These are phyloP conservation scores for Lotus japonicus DNA, from an alignment of 306 rosid species.

Conservation along the genomic window DNA sequence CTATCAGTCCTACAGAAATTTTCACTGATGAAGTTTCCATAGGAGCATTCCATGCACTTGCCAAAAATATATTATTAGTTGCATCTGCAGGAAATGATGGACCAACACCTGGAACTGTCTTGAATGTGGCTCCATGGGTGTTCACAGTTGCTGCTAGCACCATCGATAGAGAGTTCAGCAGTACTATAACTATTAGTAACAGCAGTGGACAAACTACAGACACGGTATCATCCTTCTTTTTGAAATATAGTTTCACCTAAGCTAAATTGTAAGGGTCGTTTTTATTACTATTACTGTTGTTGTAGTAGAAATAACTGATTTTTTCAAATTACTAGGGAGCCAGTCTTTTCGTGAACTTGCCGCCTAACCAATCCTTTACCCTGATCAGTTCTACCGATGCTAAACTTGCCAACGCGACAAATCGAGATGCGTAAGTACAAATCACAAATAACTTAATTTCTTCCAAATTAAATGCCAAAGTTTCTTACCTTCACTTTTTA, in stretches of 20 bases:
- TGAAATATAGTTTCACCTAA: too few relatives aligned
- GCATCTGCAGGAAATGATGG: conserved; percentile 50
- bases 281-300: too few relatives aligned
- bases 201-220: neutral
- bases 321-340: conserved; percentile 41
- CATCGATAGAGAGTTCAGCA: conserved; percentile 30
- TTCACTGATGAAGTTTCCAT: conserved; percentile 19
- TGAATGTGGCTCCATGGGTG: conserved; percentile 42
- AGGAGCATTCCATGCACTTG: conserved; percentile 48
- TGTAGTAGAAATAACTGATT: too few relatives aligned
- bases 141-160: conserved; percentile 57
- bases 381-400: conserved; percentile 34
- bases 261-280: too few relatives aligned
- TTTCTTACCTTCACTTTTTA: neutral
- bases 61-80: conserved; percentile 32
- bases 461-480: too few relatives aligned
- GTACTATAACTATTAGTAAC: conserved; percentile 26
- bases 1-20: neutral
- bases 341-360: conserved; percentile 38
- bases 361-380: conserved; percentile 27
- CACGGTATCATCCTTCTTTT: neutral
- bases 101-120: conserved; percentile 13
- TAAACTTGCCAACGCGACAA: conserved; percentile 10
- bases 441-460: too few relatives aligned
- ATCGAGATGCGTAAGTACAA: conserved; percentile 34